Evolutionary conservation across 1,284 basidiomycete species (phyloP).

Genomic region (Pterula multifida): DNA sequence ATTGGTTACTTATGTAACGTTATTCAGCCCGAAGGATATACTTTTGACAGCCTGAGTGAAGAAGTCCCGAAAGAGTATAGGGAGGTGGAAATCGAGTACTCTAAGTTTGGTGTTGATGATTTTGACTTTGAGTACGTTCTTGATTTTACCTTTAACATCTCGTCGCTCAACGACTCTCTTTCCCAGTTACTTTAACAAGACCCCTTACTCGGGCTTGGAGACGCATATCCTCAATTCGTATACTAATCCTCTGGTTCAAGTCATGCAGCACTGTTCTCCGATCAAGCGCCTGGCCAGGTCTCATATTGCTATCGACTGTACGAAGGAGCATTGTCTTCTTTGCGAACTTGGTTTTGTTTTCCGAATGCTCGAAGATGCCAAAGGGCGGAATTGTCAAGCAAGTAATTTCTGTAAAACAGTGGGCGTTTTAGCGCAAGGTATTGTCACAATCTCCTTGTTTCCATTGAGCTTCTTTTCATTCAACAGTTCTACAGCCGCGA

Average conservation of each 20-base stretch:
- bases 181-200: constrained; percentile 82
- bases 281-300: constrained; percentile 79
- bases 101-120: constrained; percentile 97
- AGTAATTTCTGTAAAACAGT: constrained; percentile 96
- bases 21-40: constrained; percentile 36
- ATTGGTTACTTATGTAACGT: constrained; percentile 3
- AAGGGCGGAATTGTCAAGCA: constrained; percentile 90
- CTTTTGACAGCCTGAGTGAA: constrained; percentile 34
- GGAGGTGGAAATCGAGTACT: constrained; percentile 95
- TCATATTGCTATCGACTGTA: constrained; percentile 83
- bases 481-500: constrained; percentile 34
- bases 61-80: constrained; percentile 80
- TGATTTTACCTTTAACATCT: not conserved
- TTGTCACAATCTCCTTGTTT: no score
- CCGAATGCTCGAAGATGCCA: constrained; percentile 92
- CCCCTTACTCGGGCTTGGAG: constrained; percentile 84
- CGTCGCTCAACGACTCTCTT: constrained; percentile 3
- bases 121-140: constrained; percentile 85
- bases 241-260: constrained; percentile 87
- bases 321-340: constrained; percentile 82
- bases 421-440: constrained; percentile 69
- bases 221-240: constrained; percentile 97
- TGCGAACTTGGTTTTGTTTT: constrained; percentile 95
- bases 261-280: constrained; percentile 76
- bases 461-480: constrained; percentile 1